phyloP scores from a whole-genome alignment of 148 eudicot species.

The Salicornia ramosissima region DNA sequence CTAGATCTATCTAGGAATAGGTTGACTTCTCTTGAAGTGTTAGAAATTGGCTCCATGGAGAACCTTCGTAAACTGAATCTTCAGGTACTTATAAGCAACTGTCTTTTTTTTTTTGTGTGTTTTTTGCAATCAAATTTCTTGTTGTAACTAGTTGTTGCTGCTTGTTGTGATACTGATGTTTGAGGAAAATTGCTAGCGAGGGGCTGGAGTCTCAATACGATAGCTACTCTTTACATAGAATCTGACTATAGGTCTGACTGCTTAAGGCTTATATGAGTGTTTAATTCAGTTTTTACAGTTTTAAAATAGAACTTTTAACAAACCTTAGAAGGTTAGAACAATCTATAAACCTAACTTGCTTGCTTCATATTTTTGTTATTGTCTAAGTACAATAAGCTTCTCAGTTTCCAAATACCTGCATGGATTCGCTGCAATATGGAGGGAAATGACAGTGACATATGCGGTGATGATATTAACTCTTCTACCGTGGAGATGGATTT shows the following conservation, averaged over 20 bases:
- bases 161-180: neutral
- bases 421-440: slow-evolving; percentile 92
- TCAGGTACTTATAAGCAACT: slow-evolving; percentile 46
- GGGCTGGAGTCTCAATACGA: neutral
- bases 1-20: slow-evolving; percentile 87
- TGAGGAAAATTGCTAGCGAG: neutral
- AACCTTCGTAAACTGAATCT: slow-evolving; percentile 69
- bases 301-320: neutral
- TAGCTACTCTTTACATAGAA: neutral
- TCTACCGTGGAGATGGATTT: slow-evolving; percentile 92
- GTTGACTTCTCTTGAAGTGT: slow-evolving; percentile 57
- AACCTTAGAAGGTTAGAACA: neutral
- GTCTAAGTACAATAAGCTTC: slow-evolving; percentile 72
- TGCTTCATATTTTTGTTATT: slow-evolving; percentile 31
- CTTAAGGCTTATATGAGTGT: neutral
- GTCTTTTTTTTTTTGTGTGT: neutral
- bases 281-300: neutral
- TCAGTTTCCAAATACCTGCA: slow-evolving; percentile 56
- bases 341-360: slow-evolving; percentile 26
- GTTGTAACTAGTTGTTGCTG: neutral
- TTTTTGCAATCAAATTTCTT: neutral
- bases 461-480: slow-evolving; percentile 45
- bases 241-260: neutral
- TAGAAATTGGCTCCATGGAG: slow-evolving; percentile 67
- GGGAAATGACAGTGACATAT: slow-evolving; percentile 46